A percentile compares a stretch with the other conserved stretches of the same genome.
phyloP scores from a whole-genome alignment of 345 rosid genomes.

The Murraya paniculata region DNA sequence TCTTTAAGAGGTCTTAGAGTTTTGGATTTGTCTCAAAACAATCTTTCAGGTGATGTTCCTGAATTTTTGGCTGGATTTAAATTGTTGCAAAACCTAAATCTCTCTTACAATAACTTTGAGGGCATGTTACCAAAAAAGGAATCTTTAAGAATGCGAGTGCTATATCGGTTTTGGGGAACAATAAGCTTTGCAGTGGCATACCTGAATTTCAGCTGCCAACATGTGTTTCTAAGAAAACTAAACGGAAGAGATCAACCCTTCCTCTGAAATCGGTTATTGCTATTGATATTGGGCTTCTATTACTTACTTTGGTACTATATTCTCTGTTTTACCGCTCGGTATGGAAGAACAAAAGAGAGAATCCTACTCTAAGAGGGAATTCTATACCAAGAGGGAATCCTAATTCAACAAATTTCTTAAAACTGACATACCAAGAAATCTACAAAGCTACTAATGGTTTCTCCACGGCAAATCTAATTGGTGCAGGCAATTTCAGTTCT shows the following conservation, averaged over 20 bases:
- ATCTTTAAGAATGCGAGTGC: too few relatives aligned
- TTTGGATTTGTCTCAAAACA: not conserved
- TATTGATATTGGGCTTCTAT: not conserved
- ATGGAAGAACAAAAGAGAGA: not conserved
- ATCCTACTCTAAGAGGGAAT: not conserved
- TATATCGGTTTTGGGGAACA: too few relatives aligned
- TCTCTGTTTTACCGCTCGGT: not conserved
- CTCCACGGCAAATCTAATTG: not conserved
- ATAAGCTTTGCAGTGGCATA: not conserved
- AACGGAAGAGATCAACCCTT: not conserved
- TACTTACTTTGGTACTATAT: not conserved
- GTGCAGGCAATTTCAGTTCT: not conserved
- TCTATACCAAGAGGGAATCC: not conserved
- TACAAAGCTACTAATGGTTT: slow-evolving; percentile 8
- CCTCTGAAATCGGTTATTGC: not conserved
- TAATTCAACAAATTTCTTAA: not conserved
- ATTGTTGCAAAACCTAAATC: slow-evolving; percentile 5
- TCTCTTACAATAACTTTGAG: too few relatives aligned
- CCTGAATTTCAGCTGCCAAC: not conserved
- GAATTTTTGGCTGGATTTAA: slow-evolving; percentile 5
- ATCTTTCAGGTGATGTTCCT: slow-evolving; percentile 15
- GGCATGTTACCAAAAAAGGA: too few relatives aligned
- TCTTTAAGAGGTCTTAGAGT: too few relatives aligned
- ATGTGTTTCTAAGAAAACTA: slow-evolving; percentile 11
- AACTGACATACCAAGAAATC: not conserved